Evolutionary conservation across 2,329 filamentous ascomycete genomes (phyloP), one percentile per base, ranked within the genome.

Genomic region (Trichoderma sp.): DNA sequence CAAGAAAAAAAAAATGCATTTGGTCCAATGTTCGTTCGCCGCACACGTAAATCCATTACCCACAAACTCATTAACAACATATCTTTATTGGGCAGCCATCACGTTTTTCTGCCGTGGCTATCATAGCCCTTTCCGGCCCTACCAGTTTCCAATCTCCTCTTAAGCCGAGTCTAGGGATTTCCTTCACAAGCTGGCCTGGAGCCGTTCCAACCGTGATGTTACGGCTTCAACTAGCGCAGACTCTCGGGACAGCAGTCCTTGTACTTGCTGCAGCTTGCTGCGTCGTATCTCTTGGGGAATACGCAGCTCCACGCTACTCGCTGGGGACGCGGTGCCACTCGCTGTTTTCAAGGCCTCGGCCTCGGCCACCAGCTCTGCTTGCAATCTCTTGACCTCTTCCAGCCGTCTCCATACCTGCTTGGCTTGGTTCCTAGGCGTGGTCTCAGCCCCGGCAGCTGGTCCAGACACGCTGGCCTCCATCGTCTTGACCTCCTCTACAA

Each of bases 191-290:
- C 70, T 70, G n/a, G 76, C 70, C 70, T 82, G 79, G 64, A 92
- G 78, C 70, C 82, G 84, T 76, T 89, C 86, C 70, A 92, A 78
- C 67, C 89, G 83, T 67, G 82, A 82, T 71, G 84, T 88, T 25
- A 91, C 85, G 25, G 87, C 89, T 72, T 92, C 89, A 7, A 92
- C 87, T 73, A 92, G 77, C 5, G 88, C 88, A 56, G 86, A 86
- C 78, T 92, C 89, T 32, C 90, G 81, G 67, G 90, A 87, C 71
- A 92, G 78, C 69, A 91, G 77, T 32, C 79, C 79, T 78, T 87
- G 87, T 25, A 92, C 87, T 75, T 90, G 85, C 67, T 82, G 82
- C 71, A 92, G 78, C 78, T 90, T 91, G 60, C 82, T 84, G 77
- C 83, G 86, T 68, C 88, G 83, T 68, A 91, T 83, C 65, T 89